Conservation (phyloP, 202 grass and related monocot species). For the Brachypodium distachyon region DNA sequence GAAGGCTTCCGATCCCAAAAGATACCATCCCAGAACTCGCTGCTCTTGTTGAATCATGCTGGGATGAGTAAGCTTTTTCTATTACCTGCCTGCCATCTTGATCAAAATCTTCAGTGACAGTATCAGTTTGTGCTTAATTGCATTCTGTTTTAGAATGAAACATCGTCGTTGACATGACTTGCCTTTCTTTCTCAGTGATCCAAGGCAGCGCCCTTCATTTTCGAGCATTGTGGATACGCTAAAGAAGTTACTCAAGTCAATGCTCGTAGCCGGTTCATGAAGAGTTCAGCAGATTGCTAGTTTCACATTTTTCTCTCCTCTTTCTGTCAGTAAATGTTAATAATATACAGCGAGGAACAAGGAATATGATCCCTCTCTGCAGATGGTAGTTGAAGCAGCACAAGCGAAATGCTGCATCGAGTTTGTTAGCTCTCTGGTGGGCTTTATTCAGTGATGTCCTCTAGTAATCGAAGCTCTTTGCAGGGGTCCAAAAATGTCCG, state of each 20-base stretch:
- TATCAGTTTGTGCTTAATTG: background rate
- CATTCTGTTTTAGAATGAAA: background rate
- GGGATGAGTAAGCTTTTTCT: slow-evolving; percentile 67
- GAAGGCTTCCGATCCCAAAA: slow-evolving; percentile 64
- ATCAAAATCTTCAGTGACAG: background rate
- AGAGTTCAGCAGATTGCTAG: background rate
- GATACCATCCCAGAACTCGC: slow-evolving; percentile 45
- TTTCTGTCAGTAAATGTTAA: background rate
- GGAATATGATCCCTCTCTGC: background rate
- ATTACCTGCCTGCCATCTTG: background rate
- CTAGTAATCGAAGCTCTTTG: background rate
- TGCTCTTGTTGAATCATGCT: slow-evolving; percentile 87
- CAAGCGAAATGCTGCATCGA: background rate
- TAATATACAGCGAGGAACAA: slow-evolving; percentile 5
- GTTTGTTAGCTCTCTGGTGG: background rate
- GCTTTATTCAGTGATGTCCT: background rate
- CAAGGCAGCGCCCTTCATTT: slow-evolving; percentile 70
- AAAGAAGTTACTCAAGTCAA: slow-evolving; percentile 64
- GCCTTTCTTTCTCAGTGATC: slow-evolving; percentile 51
- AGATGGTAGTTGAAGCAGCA: slow-evolving; percentile 27
- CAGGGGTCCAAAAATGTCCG: background rate
- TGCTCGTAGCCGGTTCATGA: slow-evolving; percentile 41
- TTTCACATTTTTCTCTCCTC: background rate
- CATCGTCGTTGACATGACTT: background rate
- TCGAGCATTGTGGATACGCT: slow-evolving; percentile 77